These are phyloP conservation scores for Camillea tinctor DNA, from an alignment of 2,329 filamentous ascomycete species.

Conservation along the genomic window DNA sequence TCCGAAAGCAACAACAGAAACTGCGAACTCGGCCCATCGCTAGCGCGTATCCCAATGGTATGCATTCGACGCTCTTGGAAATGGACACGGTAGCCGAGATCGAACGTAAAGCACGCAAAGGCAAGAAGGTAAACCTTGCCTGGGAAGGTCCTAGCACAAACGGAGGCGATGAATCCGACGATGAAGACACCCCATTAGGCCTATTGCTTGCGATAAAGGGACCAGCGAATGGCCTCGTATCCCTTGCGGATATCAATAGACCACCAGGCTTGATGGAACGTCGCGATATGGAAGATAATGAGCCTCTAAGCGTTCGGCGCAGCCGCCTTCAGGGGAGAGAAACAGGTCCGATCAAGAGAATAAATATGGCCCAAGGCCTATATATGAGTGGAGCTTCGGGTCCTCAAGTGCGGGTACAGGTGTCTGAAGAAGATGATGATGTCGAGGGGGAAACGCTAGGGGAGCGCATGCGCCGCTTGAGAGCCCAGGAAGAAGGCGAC, in stretches of 20 bases:
- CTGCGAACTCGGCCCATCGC: slow-evolving; percentile 70
- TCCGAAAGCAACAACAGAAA: slow-evolving; percentile 87
- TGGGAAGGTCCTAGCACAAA: slow-evolving; percentile 63
- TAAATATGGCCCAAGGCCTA: slow-evolving; percentile 38
- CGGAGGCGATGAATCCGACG: slow-evolving; percentile 26
- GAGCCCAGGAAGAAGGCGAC: slow-evolving; percentile 50
- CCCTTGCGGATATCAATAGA: slow-evolving; percentile 56
- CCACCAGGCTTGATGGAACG: slow-evolving; percentile 76
- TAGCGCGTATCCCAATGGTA: slow-evolving; percentile 66
- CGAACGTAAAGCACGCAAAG: slow-evolving; percentile 71
- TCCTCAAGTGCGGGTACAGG: slow-evolving; percentile 31
- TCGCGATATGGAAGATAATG: slow-evolving; percentile 86
- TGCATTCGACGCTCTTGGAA: slow-evolving; percentile 86
- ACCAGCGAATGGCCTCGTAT: slow-evolving; percentile 47
- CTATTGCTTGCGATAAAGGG: slow-evolving; percentile 69
- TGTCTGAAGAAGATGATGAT: slow-evolving; percentile 49
- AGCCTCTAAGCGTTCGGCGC: slow-evolving; percentile 77
- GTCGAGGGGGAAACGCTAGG: slow-evolving; percentile 66
- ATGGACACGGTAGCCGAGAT: slow-evolving; percentile 87
- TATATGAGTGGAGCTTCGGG: slow-evolving; percentile 26
- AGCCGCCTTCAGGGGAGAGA: slow-evolving; percentile 69
- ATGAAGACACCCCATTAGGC: slow-evolving; percentile 76
- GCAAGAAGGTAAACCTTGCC: slow-evolving; percentile 78
- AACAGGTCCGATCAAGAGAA: slow-evolving; percentile 40
- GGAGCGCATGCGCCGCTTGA: slow-evolving; percentile 64